Evolutionary conservation across 306 rosid genomes (phyloP).

Genomic region (Herpetospermum pedunculosum): DNA sequence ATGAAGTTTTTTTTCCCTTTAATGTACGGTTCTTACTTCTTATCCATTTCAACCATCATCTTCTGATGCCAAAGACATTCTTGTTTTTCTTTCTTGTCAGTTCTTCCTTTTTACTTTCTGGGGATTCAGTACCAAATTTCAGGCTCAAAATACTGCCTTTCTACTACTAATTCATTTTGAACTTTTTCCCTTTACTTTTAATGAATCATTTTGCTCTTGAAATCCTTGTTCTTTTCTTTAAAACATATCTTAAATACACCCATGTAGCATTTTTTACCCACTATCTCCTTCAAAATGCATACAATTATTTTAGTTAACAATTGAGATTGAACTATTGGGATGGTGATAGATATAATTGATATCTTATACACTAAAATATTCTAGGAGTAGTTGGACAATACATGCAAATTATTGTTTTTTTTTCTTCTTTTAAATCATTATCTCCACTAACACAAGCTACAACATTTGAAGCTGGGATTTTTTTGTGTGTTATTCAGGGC

Average conservation of each 20-base stretch:
- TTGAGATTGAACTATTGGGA: too few species aligned
- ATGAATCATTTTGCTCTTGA: neutral
- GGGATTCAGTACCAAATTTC: neutral
- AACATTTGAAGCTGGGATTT: neutral
- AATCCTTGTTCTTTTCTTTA: neutral
- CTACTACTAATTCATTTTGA: neutral
- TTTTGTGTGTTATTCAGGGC: constrained; percentile 20
- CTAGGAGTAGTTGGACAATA: too few species aligned
- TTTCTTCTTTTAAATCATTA: neutral
- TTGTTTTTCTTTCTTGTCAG: neutral
- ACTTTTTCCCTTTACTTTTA: neutral
- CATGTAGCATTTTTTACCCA: neutral
- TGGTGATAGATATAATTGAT: too few species aligned
- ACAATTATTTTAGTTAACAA: too few species aligned
- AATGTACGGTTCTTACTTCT: neutral
- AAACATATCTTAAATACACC: neutral
- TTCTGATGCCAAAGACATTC: neutral
- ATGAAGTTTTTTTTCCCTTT: neutral
- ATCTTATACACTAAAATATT: too few species aligned
- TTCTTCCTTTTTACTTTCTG: neutral
- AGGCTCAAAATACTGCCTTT: neutral
- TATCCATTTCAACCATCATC: neutral
- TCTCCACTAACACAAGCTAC: neutral
- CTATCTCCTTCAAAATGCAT: neutral
- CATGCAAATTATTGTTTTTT: neutral